Conservation (phyloP, 2,329 filamentous ascomycete species). For the Fusarium kyushuense region DNA sequence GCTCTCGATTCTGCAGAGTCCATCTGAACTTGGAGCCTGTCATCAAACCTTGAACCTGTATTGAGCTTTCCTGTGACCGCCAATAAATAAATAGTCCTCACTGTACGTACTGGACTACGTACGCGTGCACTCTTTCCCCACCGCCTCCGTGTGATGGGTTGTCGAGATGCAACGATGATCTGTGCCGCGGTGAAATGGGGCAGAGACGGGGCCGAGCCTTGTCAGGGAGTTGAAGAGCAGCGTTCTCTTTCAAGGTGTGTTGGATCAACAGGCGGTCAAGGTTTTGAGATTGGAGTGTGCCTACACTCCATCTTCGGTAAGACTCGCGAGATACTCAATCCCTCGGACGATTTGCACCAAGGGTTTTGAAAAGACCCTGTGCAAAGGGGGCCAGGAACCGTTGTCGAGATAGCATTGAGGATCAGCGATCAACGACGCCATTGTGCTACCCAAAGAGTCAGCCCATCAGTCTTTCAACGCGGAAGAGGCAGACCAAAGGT, state of each 20-base stretch:
- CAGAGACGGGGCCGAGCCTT: constrained; percentile 33
- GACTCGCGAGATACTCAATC: constrained; percentile 8
- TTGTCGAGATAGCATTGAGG: constrained; percentile 34
- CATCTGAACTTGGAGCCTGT: constrained; percentile 30
- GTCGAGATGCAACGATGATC: constrained; percentile 43
- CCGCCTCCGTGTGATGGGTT: constrained; percentile 41
- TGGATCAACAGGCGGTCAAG: constrained; percentile 46
- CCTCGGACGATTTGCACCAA: constrained; percentile 12
- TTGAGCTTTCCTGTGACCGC: neutral
- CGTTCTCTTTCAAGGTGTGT: constrained; percentile 11
- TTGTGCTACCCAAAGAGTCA: constrained; percentile 32
- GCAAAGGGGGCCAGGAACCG: constrained; percentile 33
- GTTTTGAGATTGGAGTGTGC: constrained; percentile 14
- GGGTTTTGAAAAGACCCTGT: constrained; percentile 4
- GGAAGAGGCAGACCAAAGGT: constrained; percentile 4
- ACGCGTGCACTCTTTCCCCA: constrained; percentile 35
- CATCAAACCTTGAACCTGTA: constrained; percentile 19
- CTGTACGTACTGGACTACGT: constrained; percentile 11
- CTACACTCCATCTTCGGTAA: constrained; percentile 13
- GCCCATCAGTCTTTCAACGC: constrained; percentile 11
- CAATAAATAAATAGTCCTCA: constrained; percentile 3
- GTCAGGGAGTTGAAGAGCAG: constrained; percentile 28
- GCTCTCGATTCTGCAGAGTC: constrained; percentile 26
- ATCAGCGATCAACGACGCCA: constrained; percentile 41
- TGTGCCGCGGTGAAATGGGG: constrained; percentile 41